Evolutionary conservation across 345 rosid species (phyloP).

Genomic region (Conringia planisiliqua): DNA sequence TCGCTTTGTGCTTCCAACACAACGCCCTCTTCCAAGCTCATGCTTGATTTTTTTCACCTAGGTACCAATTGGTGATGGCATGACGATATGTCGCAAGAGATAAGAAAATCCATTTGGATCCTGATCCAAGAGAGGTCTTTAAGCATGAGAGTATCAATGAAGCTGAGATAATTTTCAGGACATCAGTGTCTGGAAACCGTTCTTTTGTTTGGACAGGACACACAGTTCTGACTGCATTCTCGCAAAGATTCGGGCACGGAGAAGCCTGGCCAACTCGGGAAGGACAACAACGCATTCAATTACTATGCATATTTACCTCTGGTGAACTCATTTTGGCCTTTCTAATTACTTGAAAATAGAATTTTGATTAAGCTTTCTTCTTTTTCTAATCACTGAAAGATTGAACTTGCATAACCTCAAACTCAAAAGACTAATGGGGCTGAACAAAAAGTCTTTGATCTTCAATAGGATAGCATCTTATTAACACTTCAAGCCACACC

Average conservation of each 20-base stretch:
- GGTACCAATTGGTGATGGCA: conserved; percentile 94
- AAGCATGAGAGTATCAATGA: background rate
- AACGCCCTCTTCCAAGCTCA: background rate
- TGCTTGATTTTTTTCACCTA: conserved; percentile 11
- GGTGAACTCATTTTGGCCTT: background rate
- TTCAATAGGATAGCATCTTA: background rate
- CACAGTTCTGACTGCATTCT: background rate
- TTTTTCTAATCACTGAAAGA: background rate
- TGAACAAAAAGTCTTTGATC: background rate
- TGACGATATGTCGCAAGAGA: conserved; percentile 77
- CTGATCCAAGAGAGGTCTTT: background rate
- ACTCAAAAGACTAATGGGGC: background rate
- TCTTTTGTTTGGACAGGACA: background rate
- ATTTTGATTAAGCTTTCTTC: background rate
- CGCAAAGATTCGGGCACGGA: background rate
- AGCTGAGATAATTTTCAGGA: background rate
- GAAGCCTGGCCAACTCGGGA: background rate
- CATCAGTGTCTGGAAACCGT: background rate
- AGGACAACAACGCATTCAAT: background rate
- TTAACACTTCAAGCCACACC: background rate
- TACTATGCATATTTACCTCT: background rate
- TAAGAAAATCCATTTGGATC: conserved; percentile 16
- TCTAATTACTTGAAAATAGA: background rate
- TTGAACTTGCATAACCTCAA: background rate
- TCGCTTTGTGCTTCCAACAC: background rate